Conservation (phyloP, 1,139 yeast genomes). For the Candida dubliniensis region DNA sequence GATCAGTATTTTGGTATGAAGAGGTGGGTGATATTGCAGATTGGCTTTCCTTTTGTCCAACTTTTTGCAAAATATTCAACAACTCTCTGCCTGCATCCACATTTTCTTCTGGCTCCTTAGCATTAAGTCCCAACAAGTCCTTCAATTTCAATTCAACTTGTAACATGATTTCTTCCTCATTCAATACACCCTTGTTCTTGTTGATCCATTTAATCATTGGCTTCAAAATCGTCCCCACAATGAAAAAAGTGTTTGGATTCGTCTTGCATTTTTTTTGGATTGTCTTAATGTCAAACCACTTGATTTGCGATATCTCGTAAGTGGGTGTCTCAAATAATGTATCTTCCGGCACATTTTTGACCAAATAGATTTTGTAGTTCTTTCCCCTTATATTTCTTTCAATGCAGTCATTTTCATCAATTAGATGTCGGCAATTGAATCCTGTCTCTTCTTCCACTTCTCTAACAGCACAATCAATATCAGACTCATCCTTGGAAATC, state of each 20-base stretch:
- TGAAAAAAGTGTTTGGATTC: constrained; percentile 51
- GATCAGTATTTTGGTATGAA: background rate
- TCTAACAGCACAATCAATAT: constrained; percentile 88
- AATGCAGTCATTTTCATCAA: constrained; percentile 69
- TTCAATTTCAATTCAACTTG: constrained; percentile 67
- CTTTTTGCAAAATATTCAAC: constrained; percentile 60
- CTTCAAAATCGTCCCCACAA: constrained; percentile 60
- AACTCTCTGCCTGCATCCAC: constrained; percentile 76
- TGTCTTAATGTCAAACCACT: constrained; percentile 45
- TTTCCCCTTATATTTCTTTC: constrained; percentile 85
- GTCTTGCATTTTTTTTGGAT: constrained; percentile 38
- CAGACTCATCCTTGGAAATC: constrained; percentile 89
- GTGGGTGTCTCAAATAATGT: constrained; percentile 70
- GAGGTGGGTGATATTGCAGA: constrained; percentile 2
- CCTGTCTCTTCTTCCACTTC: constrained; percentile 97
- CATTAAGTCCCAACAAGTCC: constrained; percentile 54
- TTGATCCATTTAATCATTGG: constrained; percentile 60
- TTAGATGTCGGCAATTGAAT: constrained; percentile 68
- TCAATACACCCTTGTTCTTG: constrained; percentile 48
- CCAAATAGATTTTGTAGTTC: constrained; percentile 79
- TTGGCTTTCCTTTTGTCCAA: constrained; percentile 21
- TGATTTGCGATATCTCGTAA: constrained; percentile 71
- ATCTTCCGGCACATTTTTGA: constrained; percentile 77
- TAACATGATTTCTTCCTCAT: constrained; percentile 55
- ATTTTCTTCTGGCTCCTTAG: constrained; percentile 18